Evolutionary conservation across 345 rosid genomes (phyloP).

Genomic region (Excoecaria cochinchinensis): DNA sequence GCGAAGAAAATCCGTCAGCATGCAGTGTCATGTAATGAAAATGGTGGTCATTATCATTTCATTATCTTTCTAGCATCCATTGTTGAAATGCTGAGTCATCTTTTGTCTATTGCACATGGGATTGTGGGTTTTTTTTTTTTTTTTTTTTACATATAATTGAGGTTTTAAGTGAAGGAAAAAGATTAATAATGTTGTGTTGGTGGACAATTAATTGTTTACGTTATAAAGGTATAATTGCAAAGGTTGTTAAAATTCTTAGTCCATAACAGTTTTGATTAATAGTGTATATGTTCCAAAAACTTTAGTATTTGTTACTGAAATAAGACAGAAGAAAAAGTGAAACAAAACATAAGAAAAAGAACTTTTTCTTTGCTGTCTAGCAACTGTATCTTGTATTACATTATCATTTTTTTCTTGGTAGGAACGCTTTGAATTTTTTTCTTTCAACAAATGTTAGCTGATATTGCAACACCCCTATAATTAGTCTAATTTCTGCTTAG

Average conservation of each 20-base stretch:
- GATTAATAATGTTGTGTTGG: not conserved
- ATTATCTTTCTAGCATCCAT: not conserved
- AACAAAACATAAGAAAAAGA: too few relatives aligned
- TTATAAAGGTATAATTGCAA: not conserved
- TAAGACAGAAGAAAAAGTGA: too few relatives aligned
- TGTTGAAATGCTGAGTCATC: not conserved
- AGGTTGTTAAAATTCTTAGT: conserved; percentile 1
- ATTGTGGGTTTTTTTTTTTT: not conserved
- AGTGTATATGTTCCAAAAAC: too few relatives aligned
- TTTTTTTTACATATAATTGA: not conserved
- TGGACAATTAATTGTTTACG: conserved; percentile 2
- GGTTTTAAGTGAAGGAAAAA: not conserved
- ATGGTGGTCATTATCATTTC: not conserved
- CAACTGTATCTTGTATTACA: too few relatives aligned
- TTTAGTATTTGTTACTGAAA: too few relatives aligned
- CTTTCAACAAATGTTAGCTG: too few relatives aligned
- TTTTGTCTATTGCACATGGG: not conserved
- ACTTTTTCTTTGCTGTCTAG: too few relatives aligned
- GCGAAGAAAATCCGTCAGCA: conserved; percentile 28
- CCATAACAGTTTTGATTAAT: too few relatives aligned
- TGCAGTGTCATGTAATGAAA: conserved; percentile 32
- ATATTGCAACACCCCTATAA: too few relatives aligned
- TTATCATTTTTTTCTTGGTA: too few relatives aligned
- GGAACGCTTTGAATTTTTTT: too few relatives aligned
- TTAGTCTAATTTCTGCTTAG: too few relatives aligned